phyloP scores from a whole-genome alignment of 2,329 filamentous ascomycete genomes.

The Aureobasidium pullulans region DNA sequence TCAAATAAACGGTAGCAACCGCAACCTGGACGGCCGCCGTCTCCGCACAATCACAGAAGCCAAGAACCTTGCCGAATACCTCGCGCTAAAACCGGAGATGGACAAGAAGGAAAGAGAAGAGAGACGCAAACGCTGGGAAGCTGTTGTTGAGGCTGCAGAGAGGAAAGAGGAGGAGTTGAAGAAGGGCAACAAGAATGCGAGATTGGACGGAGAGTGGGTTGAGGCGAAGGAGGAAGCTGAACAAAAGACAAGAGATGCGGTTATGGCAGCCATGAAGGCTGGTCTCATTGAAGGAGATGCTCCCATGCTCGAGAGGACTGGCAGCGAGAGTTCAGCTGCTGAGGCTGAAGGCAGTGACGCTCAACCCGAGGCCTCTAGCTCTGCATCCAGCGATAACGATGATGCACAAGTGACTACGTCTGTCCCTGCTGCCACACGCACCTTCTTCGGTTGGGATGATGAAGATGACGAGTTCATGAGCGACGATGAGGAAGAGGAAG shows the following conservation, averaged over 20 bases:
- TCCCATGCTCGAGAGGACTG: slow-evolving; percentile 22
- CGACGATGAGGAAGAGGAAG: slow-evolving; percentile 40
- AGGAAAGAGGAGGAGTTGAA: slow-evolving; percentile 75
- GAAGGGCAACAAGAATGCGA: slow-evolving; percentile 53
- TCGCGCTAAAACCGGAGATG: slow-evolving; percentile 96
- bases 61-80: slow-evolving; percentile 88
- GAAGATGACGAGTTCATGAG: slow-evolving; percentile 55
- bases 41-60: slow-evolving; percentile 90
- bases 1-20: slow-evolving; percentile 72
- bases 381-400: slow-evolving; percentile 24
- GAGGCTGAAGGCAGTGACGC: slow-evolving; percentile 37
- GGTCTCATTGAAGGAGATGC: slow-evolving; percentile 50
- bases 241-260: slow-evolving; percentile 73
- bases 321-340: slow-evolving; percentile 32
- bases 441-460: slow-evolving; percentile 72
- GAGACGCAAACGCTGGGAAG: slow-evolving; percentile 75
- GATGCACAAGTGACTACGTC: slow-evolving; percentile 34
- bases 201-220: slow-evolving; percentile 83
- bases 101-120: slow-evolving; percentile 88
- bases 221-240: slow-evolving; percentile 88
- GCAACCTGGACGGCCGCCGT: slow-evolving; percentile 85
- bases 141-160: slow-evolving; percentile 79
- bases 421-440: slow-evolving; percentile 17
- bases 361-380: slow-evolving; percentile 20
- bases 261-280: slow-evolving; percentile 61